Base-by-base conservation (phyloP, 2,329 filamentous ascomycete species). In the Chalaropsis ovoidea region DNA sequence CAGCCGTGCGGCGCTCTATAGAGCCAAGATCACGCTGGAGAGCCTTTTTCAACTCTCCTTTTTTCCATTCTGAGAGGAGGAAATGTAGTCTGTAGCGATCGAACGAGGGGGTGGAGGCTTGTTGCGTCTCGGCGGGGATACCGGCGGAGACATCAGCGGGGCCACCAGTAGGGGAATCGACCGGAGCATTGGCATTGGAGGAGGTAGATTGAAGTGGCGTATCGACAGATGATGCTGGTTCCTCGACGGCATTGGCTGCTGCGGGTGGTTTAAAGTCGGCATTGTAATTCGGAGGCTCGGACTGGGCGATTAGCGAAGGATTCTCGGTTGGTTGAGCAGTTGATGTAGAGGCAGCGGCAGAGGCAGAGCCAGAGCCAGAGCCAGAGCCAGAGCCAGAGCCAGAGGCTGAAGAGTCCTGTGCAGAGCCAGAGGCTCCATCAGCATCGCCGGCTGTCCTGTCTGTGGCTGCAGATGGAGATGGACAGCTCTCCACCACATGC, bases 41-140 rank as follows among this genome's bases (percentile, higher is more conserved):
- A 6, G 66, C 66, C 41, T 42, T 65, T 49, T 65, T 67, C 15
- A 67, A 31, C 49, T 67, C 66, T 8, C 66, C 66, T 1, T 65
- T 35, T 27, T 67, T 65, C 66, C 66, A 67, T 22, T 65, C 63
- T 10, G 66, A 63, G 1, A 67, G 63, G 1, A 65, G 47, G 35
- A 67, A 67, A 35, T 67, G 65, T 22, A 64, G 19, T 11, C 61
- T 56, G 22, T 67, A 67, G 19, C 65, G 62, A 4, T 67, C 62
- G 35, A 64, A 67, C 17, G 54, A 64, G 19, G 27, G 62, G 10
- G n/a, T 39, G 27, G 54, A 19, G n/a, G 54, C 3, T 31, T 54
- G 7, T 27, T 41, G 60, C n/a, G 47, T 24, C 24, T 35, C 3
- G 17, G 35, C 15, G 47, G 47, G 19, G 22, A 7, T 10, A 22